A percentile compares a stretch with the other conserved stretches of the same genome.
phyloP scores from a whole-genome alignment of 208 protist species.

The Entamoeba moshkovskii region DNA sequence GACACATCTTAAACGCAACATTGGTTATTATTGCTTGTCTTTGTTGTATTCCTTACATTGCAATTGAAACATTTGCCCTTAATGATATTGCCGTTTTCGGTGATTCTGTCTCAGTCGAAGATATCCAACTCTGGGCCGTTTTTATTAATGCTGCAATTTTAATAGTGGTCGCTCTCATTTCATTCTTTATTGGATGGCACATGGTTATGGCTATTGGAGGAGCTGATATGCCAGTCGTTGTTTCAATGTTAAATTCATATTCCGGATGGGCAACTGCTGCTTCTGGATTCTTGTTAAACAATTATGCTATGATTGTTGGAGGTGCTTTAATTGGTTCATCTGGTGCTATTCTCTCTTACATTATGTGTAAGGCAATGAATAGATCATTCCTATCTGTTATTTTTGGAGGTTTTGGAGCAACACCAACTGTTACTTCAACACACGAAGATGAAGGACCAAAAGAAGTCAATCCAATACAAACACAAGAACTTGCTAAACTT shows the following conservation, averaged over 20 bases:
- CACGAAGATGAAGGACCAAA: not conserved
- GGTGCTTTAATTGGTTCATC: slow-evolving; percentile 65
- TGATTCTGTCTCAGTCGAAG: not conserved
- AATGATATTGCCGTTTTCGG: not conserved
- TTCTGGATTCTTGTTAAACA: slow-evolving; percentile 57
- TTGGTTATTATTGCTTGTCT: not conserved
- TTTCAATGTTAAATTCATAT: slow-evolving; percentile 69
- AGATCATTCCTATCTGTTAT: slow-evolving; percentile 53
- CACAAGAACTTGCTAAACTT: slow-evolving; percentile 24
- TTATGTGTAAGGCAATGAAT: slow-evolving; percentile 78
- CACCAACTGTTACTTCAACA: not conserved
- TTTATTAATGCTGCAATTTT: slow-evolving; percentile 30
- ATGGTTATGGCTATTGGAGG: slow-evolving; percentile 52
- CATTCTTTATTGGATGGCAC: slow-evolving; percentile 35
- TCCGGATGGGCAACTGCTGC: slow-evolving; percentile 64
- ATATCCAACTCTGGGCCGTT: not conserved
- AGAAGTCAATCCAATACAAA: slow-evolving; percentile 10
- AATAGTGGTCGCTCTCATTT: slow-evolving; percentile 32
- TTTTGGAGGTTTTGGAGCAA: slow-evolving; percentile 47
- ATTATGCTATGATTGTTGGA: slow-evolving; percentile 57
- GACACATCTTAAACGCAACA: slow-evolving; percentile 36
- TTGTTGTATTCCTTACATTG: not conserved
- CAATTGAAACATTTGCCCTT: not conserved
- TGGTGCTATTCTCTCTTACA: slow-evolving; percentile 68
- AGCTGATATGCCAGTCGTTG: slow-evolving; percentile 74